Evolutionary conservation across 2,329 filamentous ascomycete species (phyloP), one percentile per base, ranked within the genome.

Genomic region (Exophiala lecanii-corni): DNA sequence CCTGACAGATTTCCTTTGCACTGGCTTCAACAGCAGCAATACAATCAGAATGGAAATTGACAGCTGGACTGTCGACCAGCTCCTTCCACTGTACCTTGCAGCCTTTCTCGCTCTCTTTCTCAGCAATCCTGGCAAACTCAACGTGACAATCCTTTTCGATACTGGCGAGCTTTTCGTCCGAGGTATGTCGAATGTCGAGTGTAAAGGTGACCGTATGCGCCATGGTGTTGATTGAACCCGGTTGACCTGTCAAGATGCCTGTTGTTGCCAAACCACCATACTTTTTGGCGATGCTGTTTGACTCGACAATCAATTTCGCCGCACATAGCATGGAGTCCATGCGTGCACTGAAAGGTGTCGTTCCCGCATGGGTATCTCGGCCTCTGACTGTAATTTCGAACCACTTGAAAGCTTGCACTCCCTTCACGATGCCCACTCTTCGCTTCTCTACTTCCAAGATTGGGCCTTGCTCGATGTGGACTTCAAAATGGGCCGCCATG

Each of bases 391-490:
- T 78, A 30, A 89, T 64, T 0, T 78, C 83, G 60, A 80, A 81
- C 85, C 86, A 89, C 48, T 79, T 78, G 62, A 86, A 88, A 4
- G 81, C 82, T 60, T 89, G 84, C 2, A 86, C 84, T 43, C 47
- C 84, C 28, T 76, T 75, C 4, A 89, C 85, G 5, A 86, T 74
- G 12, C 83, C 82, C 38, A 91, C 74, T 43, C 81, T 81, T 53
- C 80, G 73, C 21, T 73, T 67, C 25, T 76, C 72, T n/a, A 73
- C 73, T 56, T 89, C 81, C 1, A 94, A 72, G 25, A 86, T 77
- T 0, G 86, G 85, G 0, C 86, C 85, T 60, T 94, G 88, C 61
- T 94, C 88, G 39, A 92, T 91, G 59, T 92, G 86, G 9, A 92
- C 71, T 62, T 92, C 86, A 57, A 92, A 91, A 61, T 91, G 85